Conservation (phyloP, 306 rosid species). For the Echinosophora koreensis region DNA sequence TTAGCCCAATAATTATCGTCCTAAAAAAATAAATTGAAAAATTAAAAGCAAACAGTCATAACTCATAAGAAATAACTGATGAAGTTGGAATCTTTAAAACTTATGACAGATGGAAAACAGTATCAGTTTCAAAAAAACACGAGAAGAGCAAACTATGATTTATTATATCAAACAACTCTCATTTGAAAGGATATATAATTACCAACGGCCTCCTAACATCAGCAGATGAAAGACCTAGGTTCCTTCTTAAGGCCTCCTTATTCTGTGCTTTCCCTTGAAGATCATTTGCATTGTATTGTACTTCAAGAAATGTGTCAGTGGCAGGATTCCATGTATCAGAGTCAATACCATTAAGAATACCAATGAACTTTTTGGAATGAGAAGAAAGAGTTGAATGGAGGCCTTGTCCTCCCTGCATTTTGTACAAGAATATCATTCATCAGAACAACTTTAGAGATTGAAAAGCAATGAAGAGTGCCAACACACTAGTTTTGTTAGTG, state of each 20-base stretch:
- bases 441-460: slow-evolving; percentile 33
- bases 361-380: slow-evolving; percentile 87
- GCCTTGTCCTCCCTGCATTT: slow-evolving; percentile 85
- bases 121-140: not conserved
- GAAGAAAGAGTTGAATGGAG: slow-evolving; percentile 84
- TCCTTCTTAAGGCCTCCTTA: slow-evolving; percentile 84
- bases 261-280: slow-evolving; percentile 85
- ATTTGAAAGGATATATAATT: slow-evolving; percentile 51
- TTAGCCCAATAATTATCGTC: not conserved
- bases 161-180: slow-evolving; percentile 35
- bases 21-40: no score
- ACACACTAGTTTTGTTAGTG: no score
- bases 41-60: not conserved
- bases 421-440: slow-evolving; percentile 45
- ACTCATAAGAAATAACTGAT: slow-evolving; percentile 1
- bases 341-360: slow-evolving; percentile 95
- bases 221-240: slow-evolving; percentile 72
- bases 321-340: slow-evolving; percentile 94
- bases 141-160: slow-evolving; percentile 21
- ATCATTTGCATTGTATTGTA: slow-evolving; percentile 85
- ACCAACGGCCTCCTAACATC: slow-evolving; percentile 86
- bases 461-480: slow-evolving; percentile 16
- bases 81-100: slow-evolving; percentile 27
- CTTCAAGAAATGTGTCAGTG: slow-evolving; percentile 73
- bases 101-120: slow-evolving; percentile 2